Base-by-base conservation (phyloP, 208 protist species). In the Naegleria lovaniensis region DNA sequence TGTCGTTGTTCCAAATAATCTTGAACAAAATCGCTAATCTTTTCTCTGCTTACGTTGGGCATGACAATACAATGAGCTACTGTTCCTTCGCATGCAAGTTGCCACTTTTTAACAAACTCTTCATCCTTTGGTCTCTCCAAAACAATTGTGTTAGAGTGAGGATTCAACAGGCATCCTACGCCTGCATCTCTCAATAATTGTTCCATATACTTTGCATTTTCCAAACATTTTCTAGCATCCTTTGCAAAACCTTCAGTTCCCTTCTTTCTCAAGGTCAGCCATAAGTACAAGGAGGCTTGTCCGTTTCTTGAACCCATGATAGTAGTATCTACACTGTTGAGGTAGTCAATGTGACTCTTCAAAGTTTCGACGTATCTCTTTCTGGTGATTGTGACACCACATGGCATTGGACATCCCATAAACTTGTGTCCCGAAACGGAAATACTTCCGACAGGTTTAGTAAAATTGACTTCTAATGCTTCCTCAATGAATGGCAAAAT, bases 381-480 rank as follows among this genome's bases (percentile, higher is more conserved):
- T 67, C 92, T n/a, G 0, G 85, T 86, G 9, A 93, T 93, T 25
- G 93, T 58, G 36, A 93, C 92, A 36, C 91, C 91, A 92, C 91
- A 92, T 5, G 91, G 90, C 90, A 93, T 92, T 38, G 91, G 91
- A n/a, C 91, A 92, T 33, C 91, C 91, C 36, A 93, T 41, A 91
- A 93, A 93, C 83, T 93, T 93, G 92, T 93, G 91, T 13, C 91
- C 92, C 48, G 92, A 93, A 3, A 93, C 91, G 52, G 86, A 92
- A 13, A 92, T 91, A 5, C 19, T 40, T 29, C 90, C 58, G 86
- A 92, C 92, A 22, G 83, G 83, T 79, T 92, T 92, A 29, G 75
- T 91, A 38, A 92, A 92, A 85, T 89, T 90, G 29, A 92, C 91
- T 41, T 93, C 36, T 0, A 41, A 11, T 33, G 55, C 55, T 43